Base-by-base conservation (phyloP, 1,284 basidiomycete genomes). In the Ceratobasidium papillatum region DNA sequence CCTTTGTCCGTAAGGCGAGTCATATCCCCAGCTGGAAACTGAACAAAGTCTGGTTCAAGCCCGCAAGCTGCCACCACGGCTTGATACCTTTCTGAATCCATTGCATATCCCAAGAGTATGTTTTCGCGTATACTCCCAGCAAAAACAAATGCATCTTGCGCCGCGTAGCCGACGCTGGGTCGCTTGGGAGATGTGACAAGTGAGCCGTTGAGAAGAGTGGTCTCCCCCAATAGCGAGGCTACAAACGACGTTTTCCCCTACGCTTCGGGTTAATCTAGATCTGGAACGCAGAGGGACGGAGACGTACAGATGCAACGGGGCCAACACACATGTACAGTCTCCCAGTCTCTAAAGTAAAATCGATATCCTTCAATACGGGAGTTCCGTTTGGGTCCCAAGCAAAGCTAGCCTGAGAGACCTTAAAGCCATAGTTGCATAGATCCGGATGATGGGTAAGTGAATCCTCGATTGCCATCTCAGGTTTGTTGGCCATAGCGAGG, bases 31-130 rank as follows among this genome's bases (percentile, higher is more conserved):
- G 36, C 32, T 36, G 68, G 68, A 19, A 77, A 56, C 8, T 73
- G 58, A 32, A 49, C 75, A 66, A 77, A 47, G 51, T 77, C 76
- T 9, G 76, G 43, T 27, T 17, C 41, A 11, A 77, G 63, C 27
- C 61, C 54, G 38, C 75, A 77, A n/a, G 54, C 75, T 25, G 56
- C 34, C 11, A 77, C 12, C 47, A 76, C 76, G 14, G 47, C 47
- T 25, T 76, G 47, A 30, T 76, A 77, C 34, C 76, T 36, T 7
- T 73, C 54, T 22, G 49, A 25, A 51, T 77, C 64, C 19, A 64
- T 62, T 19, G 51, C 69, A 0, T 43, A 19, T 7, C 76, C 76
- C 19, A 77, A 68, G 1, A 73, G 27, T n/a, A 64, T 75, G 36
- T 64, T 64, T 30, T 64, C 62, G 12, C 62, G 62, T 34, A 64